Evolutionary conservation across 1,139 yeast genomes (phyloP).

Genomic region (Candida tetrigidarum): DNA sequence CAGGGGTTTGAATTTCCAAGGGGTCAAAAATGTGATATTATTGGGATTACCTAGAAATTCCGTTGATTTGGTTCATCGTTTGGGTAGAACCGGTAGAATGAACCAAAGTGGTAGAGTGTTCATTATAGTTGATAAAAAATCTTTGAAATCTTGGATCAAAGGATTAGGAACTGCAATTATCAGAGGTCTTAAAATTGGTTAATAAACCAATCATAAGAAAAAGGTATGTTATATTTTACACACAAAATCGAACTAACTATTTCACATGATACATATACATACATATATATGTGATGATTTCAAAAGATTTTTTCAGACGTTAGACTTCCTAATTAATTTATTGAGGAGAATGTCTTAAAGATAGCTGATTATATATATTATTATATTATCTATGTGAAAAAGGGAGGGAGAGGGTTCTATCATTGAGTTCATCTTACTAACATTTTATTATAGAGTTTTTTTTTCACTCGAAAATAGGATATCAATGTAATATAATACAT

Average conservation of each 20-base stretch:
- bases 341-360: conserved; percentile 34
- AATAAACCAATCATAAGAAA: conserved; percentile 12
- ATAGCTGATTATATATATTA: conserved; percentile 26
- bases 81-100: conserved; percentile 95
- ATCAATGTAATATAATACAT: no score
- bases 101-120: conserved; percentile 88
- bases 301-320: conserved; percentile 30
- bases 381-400: no score
- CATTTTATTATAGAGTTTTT: no score
- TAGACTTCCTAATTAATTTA: conserved; percentile 29
- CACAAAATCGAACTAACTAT: no score
- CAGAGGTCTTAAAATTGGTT: conserved; percentile 50
- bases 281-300: conserved; percentile 31
- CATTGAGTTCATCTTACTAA: not conserved
- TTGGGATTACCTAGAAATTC: conserved; percentile 87
- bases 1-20: conserved; percentile 85
- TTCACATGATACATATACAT: no score
- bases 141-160: conserved; percentile 77
- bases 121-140: conserved; percentile 67
- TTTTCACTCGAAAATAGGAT: no score
- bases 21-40: conserved; percentile 79
- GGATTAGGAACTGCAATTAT: conserved; percentile 77
- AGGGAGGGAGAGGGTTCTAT: no score
- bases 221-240: conserved; percentile 12
- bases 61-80: conserved; percentile 86